Evolutionary conservation across 768 basidiomycete genomes (phyloP), one percentile per base, ranked within the genome.

Genomic region (Podaxis mareebaensis): DNA sequence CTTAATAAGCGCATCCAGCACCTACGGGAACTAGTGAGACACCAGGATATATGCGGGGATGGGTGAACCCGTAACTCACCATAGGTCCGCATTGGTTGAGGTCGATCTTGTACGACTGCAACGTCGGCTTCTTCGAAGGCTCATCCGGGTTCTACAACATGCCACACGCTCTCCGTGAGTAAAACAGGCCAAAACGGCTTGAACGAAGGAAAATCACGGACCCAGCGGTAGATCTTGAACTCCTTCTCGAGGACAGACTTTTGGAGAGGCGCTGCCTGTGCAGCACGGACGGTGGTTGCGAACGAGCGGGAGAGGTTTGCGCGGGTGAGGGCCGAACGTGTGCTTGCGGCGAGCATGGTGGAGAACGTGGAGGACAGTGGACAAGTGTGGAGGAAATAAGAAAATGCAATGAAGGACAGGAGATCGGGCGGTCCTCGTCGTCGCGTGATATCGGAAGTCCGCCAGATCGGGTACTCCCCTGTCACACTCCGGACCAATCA

Each of bases 151-250:
- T 96, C 96, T 79, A 44, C 26, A 52, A 12, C 17, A 46, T 3
- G 26, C 38, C 88, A 69, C 26, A 52, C 46, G 28, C 2, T 60
- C 12, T 49, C 12, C 55, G 17, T 52, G 56, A 61, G 24, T 13
- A 22, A 51, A 28, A 52, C 17, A 40, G 51, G 26, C 22, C 15
- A 61, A 46, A 56, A 52, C 60, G 65, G 40, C 39, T 36, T 20
- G 26, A 42, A 38, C 39, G 54, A 59, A 55, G 57, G 52, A 60
- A 15, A 22, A 54, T 28, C 24, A 80, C 86, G 65, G 63, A 93
- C 93, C 95, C 97, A 99, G 75, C 97, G 92, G 80, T 99, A 99
- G 67, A 99, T 95, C 84, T 96, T 93, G 84, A 99, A 98, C 76
- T 95, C 91, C 81, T 99, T 99, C 70, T 89, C 80, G 68, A 91